These are phyloP conservation scores for Musa acuminata DNA, from an alignment of 176 grass and related monocot species.

Conservation along the genomic window DNA sequence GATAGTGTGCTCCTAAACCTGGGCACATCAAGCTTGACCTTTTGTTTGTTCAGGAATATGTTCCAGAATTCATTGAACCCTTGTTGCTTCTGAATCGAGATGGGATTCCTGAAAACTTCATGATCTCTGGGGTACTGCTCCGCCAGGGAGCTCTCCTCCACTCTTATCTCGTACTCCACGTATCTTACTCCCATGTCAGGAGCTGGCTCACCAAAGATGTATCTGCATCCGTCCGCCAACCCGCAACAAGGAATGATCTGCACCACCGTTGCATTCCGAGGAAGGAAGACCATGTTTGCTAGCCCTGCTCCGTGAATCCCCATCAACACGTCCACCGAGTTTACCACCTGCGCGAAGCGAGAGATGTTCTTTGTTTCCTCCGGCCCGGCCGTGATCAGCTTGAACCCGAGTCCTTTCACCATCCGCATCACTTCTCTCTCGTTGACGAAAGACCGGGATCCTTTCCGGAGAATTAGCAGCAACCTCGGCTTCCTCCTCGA, in stretches of 20 bases:
- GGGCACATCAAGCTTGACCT: conserved; percentile 58
- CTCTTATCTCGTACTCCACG: conserved; percentile 62
- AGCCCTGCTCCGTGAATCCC: conserved; percentile 83
- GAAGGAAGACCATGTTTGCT: conserved; percentile 87
- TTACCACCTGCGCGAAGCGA: conserved; percentile 43
- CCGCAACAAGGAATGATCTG: conserved; percentile 76
- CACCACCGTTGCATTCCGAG: conserved; percentile 46
- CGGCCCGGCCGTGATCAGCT: conserved; percentile 41
- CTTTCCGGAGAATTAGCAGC: conserved; percentile 39
- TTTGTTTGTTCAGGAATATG: conserved; percentile 67
- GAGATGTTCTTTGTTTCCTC: conserved; percentile 47
- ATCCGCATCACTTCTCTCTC: conserved; percentile 35
- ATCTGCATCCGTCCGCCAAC: conserved; percentile 37
- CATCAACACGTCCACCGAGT: conserved; percentile 52
- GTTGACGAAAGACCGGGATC: conserved; percentile 59
- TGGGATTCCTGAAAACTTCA: conserved; percentile 63
- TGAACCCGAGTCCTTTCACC: conserved; percentile 38
- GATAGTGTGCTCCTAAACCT: conserved; percentile 32
- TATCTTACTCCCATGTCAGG: conserved; percentile 57
- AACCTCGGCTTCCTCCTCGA: conserved; percentile 28
- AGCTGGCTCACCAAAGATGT: conserved; percentile 48
- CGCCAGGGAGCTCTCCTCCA: conserved; percentile 66
- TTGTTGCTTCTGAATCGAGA: conserved; percentile 39
- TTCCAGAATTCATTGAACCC: conserved; percentile 43
- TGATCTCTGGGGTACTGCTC: conserved; percentile 67